Conservation (phyloP, 2,329 filamentous ascomycete species). For the Mariannaea elegans region DNA sequence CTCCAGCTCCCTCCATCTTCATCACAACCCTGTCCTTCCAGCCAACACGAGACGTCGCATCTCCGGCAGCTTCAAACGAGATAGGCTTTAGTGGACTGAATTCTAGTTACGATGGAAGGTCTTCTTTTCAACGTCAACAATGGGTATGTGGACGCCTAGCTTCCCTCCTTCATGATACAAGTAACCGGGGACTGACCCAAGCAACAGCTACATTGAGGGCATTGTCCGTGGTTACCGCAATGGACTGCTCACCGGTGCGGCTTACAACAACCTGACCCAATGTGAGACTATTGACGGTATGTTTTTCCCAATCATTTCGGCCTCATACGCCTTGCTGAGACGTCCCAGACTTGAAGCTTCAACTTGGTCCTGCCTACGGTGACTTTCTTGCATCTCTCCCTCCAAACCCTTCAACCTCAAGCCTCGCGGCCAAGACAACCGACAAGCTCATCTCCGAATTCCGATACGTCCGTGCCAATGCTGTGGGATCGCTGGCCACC, state of each 20-base stretch:
- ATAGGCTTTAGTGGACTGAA: constrained; percentile 5
- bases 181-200: constrained; percentile 43
- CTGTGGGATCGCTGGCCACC: constrained; percentile 87
- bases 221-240: constrained; percentile 98
- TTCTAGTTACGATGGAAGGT: constrained; percentile 76
- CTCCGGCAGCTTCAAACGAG: constrained; percentile 12
- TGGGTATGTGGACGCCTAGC: constrained; percentile 65
- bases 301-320: constrained; percentile 32
- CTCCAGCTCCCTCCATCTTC: constrained; percentile 30
- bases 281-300: constrained; percentile 97
- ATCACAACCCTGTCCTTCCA: constrained; percentile 5
- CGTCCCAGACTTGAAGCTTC: constrained; percentile 87
- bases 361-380: constrained; percentile 95
- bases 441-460: constrained; percentile 99
- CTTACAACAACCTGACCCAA: constrained; percentile 96
- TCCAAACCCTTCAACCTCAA: constrained; percentile 95
- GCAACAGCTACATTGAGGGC: constrained; percentile 87
- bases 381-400: constrained; percentile 94
- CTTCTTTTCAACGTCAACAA: constrained; percentile 95
- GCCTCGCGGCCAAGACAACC: constrained; percentile 92
- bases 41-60: constrained; percentile 20
- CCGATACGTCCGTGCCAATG: constrained; percentile 93
- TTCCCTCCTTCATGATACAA: constrained; percentile 21
- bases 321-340: constrained; percentile 22
- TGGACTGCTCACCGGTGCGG: constrained; percentile 85